Evolutionary conservation across 495 filamentous ascomycete species (phyloP), one percentile per base, ranked within the genome.

Genomic region (Penicillium coffeae): DNA sequence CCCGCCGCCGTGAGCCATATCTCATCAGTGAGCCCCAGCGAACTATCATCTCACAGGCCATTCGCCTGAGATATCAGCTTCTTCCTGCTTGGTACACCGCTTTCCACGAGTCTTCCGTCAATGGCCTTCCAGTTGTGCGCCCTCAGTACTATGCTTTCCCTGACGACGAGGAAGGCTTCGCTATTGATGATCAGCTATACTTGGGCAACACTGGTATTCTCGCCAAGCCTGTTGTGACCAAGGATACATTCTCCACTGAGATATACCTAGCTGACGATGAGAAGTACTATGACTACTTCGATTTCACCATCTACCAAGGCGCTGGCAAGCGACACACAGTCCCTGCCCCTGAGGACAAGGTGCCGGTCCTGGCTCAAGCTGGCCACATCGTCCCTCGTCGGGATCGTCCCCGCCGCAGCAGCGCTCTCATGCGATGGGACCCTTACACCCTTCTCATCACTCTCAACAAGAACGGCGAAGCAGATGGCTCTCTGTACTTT

Each of bases 11-110:
- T 32, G 93, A 98, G 74, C 93, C 94, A 3, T 97, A 96, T 63
- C 74, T 98, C 25, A 77, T 82, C 15, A 87, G 86, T 34, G 85
- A 92, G 52, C 92, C 91, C 0, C 89, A 95, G 66, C 86, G 81
- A 19, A 76, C 78, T 27, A 95, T 95, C 60, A 92, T 96, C 55
- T 84, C 88, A 0, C 83, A 90, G 47, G 89, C 94, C 1, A 78
- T 98, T 32, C 84, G 92, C 12, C 75, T 97, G 36, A 80, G 93
- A 27, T 98, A 98, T 66, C 82, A 85, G 54, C 79, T 98, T 41
- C 78, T 98, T 16, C 93, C 93, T 10, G 81, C 88, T 9, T 97
- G 92, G 93, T 98, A 98, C 60, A 96, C 92, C 9, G 89, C 90
- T 14, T 98, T 97, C 79, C 89, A 92, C 48, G 83, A 92, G 58